Base-by-base conservation (phyloP, 2,329 filamentous ascomycete species). In the Fusarium pseudoanthophilum region DNA sequence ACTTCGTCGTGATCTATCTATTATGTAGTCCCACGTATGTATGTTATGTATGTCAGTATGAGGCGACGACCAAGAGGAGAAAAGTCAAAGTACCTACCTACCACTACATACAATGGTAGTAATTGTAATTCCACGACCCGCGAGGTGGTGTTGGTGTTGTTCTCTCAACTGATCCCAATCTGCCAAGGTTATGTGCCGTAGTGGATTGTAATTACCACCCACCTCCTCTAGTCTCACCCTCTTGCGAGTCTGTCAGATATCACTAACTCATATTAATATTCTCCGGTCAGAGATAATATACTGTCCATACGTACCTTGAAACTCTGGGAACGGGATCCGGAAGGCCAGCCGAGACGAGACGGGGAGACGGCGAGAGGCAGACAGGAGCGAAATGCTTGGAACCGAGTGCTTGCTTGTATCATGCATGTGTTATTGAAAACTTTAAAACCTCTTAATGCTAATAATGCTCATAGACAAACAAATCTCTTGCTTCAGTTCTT, bases 181-280 rank as follows among this genome's bases (percentile, higher is more conserved):
- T 72, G 58, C 58, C 58, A 61, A 64, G 59, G 16, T 28, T 37
- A 37, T 34, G 58, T 67, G 42, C 67, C 26, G 26, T 42, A 42
- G 24, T 61, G 28, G 56, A 9, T 20, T 32, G 32, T 57, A 32
- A 42, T 55, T 26, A 26, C 49, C 32, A n/a, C 32, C 32, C 18
- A 26, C n/a, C 16, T 18, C 36, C 36, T 37, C 28, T 32, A 32
- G 21, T 32, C 28, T 32, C 28, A 24, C 21, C 28, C 28, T 51
- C 32, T 51, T 51, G 30, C 48, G 30, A 34, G 18, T 46, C 28
- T 43, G 60, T 72, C 71, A 70, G n/a, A 73, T 72, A 69, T 73
- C 56, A 56, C 52, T 11, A 56, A 37, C 30, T 15, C 24, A 40
- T 26, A 28, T 36, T n/a, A 11, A 60, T 37, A 62, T 43, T 67